Percentiles rank a stretch among this genome's conserved stretches.
Evolutionary conservation across 208 protist genomes (phyloP).

Genomic region (Trypanosoma caninum): DNA sequence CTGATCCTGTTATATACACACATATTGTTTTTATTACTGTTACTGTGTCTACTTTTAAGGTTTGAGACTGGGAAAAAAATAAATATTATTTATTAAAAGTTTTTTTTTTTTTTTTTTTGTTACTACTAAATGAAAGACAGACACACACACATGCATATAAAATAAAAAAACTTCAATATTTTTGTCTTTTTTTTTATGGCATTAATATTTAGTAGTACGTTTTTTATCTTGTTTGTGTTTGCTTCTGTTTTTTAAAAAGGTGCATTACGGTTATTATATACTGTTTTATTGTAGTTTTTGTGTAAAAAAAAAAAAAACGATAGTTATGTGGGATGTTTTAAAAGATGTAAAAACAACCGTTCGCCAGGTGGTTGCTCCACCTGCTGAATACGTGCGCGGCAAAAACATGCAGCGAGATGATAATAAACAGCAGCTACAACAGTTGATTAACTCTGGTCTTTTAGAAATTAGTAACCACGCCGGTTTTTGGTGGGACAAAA

Average conservation of each 20-base stretch:
- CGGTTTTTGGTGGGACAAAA: conserved; percentile 25
- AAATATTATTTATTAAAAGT: too few species aligned
- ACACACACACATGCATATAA: too few species aligned
- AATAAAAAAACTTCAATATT: neutral
- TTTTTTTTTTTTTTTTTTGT: too few species aligned
- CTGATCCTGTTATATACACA: neutral
- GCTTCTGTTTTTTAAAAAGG: too few species aligned
- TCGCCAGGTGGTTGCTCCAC: conserved; percentile 3
- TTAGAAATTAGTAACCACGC: conserved; percentile 16
- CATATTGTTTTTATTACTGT: neutral
- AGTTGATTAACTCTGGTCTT: neutral
- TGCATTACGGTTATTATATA: too few species aligned
- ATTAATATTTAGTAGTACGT: too few species aligned
- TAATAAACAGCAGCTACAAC: neutral
- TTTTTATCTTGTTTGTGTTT: too few species aligned
- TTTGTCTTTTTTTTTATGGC: neutral
- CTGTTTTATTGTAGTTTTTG: too few species aligned
- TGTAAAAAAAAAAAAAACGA: neutral
- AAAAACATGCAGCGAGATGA: conserved; percentile 5
- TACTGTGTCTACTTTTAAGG: too few species aligned
- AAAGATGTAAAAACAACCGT: neutral
- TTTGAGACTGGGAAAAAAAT: too few species aligned
- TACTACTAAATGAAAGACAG: too few species aligned
- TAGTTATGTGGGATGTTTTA: conserved; percentile 17
- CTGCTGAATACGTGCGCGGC: neutral